phyloP scores from a whole-genome alignment of 768 basidiomycete genomes.

The Suillus sp. region DNA sequence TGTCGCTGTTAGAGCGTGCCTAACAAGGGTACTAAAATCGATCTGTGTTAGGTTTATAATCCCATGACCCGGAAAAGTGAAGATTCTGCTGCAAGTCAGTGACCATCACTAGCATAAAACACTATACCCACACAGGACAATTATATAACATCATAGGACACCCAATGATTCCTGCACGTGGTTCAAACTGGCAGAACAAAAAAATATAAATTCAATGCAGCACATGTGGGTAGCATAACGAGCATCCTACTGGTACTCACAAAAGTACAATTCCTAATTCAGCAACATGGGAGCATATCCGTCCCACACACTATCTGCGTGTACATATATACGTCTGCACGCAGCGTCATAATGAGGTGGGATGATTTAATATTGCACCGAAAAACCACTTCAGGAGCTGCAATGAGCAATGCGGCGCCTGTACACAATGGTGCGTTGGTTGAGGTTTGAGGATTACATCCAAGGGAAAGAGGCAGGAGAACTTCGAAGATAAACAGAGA shows the following conservation, averaged over 20 bases:
- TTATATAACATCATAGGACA: no score
- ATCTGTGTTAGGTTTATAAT: no score
- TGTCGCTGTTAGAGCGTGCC: no score
- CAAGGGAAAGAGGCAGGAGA: background rate
- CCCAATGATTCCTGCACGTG: background rate
- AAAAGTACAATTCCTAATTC: background rate
- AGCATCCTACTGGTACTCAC: background rate
- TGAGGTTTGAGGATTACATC: background rate
- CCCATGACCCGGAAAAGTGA: no score
- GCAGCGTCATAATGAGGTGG: background rate
- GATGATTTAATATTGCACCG: conserved; percentile 4
- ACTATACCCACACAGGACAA: no score
- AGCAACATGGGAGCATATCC: background rate
- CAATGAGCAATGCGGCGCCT: conserved; percentile 33
- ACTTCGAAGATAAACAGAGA: background rate
- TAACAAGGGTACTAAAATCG: no score
- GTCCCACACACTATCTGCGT: background rate
- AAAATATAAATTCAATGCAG: background rate
- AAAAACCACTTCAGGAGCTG: conserved; percentile 35
- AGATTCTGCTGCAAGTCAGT: no score
- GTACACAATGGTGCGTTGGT: conserved; percentile 33
- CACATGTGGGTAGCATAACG: background rate
- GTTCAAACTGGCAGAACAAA: background rate
- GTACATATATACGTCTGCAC: background rate
- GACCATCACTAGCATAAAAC: no score